Evolutionary conservation across 2,329 filamentous ascomycete species (phyloP).

Genomic region (Cadophora gregata): DNA sequence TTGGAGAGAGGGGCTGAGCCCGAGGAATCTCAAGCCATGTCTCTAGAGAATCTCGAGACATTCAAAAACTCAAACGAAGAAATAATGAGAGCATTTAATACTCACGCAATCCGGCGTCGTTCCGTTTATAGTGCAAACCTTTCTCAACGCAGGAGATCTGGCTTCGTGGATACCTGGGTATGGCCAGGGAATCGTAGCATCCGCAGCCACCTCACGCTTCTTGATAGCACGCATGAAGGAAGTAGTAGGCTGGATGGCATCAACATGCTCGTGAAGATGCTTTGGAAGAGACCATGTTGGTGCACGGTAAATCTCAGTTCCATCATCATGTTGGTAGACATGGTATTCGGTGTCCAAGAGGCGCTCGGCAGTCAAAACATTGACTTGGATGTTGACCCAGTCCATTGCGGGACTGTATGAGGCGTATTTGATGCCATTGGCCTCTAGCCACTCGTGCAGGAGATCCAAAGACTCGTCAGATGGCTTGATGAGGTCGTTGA

Average conservation of each 20-base stretch:
- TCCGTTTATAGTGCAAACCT: slow-evolving; percentile 66
- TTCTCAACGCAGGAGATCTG: slow-evolving; percentile 9
- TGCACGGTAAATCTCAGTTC: slow-evolving; percentile 57
- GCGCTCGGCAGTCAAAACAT: slow-evolving; percentile 56
- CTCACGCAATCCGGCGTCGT: slow-evolving; percentile 37
- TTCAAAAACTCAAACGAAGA: no score
- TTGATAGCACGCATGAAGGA: slow-evolving; percentile 57
- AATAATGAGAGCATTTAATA: no score
- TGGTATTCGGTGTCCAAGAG: slow-evolving; percentile 59
- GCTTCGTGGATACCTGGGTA: slow-evolving; percentile 23
- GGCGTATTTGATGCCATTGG: slow-evolving; percentile 54
- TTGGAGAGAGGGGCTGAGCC: no score
- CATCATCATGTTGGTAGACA: slow-evolving; percentile 60
- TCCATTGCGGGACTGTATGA: slow-evolving; percentile 60
- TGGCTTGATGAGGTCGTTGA: slow-evolving; percentile 60
- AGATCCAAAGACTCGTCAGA: slow-evolving; percentile 56
- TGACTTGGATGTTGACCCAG: slow-evolving; percentile 60
- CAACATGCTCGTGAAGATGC: slow-evolving; percentile 63
- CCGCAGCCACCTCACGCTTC: slow-evolving; percentile 6
- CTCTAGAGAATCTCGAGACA: no score
- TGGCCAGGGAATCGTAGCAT: not conserved
- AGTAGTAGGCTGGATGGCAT: slow-evolving; percentile 65
- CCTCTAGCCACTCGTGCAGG: slow-evolving; percentile 61
- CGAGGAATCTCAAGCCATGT: no score
- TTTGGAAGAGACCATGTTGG: slow-evolving; percentile 62